Evolutionary conservation across 352 stramenopile species (phyloP).

Genomic region (Saprolegnia diclina): DNA sequence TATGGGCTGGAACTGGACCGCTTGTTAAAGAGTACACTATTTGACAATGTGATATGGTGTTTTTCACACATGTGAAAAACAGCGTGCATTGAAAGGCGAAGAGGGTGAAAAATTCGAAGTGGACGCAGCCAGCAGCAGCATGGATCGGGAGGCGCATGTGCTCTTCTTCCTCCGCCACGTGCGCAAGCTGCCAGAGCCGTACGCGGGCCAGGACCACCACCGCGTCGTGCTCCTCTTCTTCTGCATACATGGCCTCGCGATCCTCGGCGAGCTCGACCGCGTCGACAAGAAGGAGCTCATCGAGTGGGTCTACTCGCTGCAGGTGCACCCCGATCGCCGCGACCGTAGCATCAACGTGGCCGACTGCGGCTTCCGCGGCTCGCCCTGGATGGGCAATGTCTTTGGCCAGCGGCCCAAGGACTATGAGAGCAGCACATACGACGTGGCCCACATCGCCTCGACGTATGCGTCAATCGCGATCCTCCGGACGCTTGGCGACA

Average conservation of each 20-base stretch:
- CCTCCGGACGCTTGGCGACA: constrained; percentile 77
- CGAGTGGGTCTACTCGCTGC: constrained; percentile 82
- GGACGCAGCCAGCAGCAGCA: background rate
- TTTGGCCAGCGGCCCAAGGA: constrained; percentile 43
- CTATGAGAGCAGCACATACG: constrained; percentile 67
- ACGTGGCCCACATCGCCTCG: constrained; percentile 79
- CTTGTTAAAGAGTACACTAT: no score
- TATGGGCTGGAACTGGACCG: no score
- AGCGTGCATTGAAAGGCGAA: no score
- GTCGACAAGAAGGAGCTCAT: constrained; percentile 65
- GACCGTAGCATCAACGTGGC: constrained; percentile 43
- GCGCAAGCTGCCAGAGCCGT: constrained; percentile 55
- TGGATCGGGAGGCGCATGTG: constrained; percentile 68
- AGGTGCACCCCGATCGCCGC: constrained; percentile 54
- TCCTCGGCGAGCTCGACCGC: constrained; percentile 70
- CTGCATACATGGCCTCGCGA: constrained; percentile 71
- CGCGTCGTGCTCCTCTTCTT: constrained; percentile 83
- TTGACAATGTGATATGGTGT: no score
- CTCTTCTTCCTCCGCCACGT: constrained; percentile 81
- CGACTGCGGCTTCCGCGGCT: constrained; percentile 72
- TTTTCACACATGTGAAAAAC: no score
- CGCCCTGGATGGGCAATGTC: constrained; percentile 54
- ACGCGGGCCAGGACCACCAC: constrained; percentile 74
- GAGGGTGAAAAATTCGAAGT: no score
- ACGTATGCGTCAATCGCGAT: constrained; percentile 82